A percentile compares a stretch with the other conserved stretches of the same genome.
phyloP scores from a whole-genome alignment of 2,329 filamentous ascomycete genomes.

The Penicillium sp. region DNA sequence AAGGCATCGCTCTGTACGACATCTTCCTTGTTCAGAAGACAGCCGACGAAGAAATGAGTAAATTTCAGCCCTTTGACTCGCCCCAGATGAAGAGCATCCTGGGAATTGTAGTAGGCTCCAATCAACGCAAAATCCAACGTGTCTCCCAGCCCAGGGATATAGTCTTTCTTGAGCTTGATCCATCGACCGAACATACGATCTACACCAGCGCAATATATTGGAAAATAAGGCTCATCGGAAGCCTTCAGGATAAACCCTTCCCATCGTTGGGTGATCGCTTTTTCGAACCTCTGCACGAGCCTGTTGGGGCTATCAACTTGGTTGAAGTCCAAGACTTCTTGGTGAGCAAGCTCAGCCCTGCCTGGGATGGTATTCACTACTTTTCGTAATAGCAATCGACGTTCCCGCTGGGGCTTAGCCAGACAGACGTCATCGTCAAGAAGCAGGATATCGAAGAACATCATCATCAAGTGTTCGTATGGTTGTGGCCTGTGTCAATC shows the following conservation, averaged over 20 bases:
- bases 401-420: constrained; percentile 42
- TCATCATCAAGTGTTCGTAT: constrained; percentile 58
- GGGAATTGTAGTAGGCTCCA: constrained; percentile 67
- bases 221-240: constrained; percentile 70
- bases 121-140: constrained; percentile 78
- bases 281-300: constrained; percentile 63
- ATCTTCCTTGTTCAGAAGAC: constrained; percentile 64
- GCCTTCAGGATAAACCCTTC: constrained; percentile 83
- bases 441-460: constrained; percentile 59
- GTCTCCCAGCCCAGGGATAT: constrained; percentile 72
- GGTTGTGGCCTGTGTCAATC: constrained; percentile 41
- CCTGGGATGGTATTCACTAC: constrained; percentile 57
- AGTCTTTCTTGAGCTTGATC: constrained; percentile 88
- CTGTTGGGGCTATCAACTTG: constrained; percentile 49
- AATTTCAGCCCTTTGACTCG: constrained; percentile 58
- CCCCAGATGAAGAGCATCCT: constrained; percentile 54
- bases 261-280: constrained; percentile 60
- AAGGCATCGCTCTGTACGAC: constrained; percentile 49
- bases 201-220: constrained; percentile 41
- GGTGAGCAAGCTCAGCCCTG: constrained; percentile 62
- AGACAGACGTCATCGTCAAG: constrained; percentile 54
- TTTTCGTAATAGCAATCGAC: constrained; percentile 53
- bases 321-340: constrained; percentile 65
- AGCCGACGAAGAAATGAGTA: constrained; percentile 79
- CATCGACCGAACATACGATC: constrained; percentile 45